Percentiles rank a stretch among this genome's conserved stretches.
These are phyloP conservation scores for Trypanosoma platydactyli DNA, from an alignment of 208 protist species.

Conservation along the genomic window DNA sequence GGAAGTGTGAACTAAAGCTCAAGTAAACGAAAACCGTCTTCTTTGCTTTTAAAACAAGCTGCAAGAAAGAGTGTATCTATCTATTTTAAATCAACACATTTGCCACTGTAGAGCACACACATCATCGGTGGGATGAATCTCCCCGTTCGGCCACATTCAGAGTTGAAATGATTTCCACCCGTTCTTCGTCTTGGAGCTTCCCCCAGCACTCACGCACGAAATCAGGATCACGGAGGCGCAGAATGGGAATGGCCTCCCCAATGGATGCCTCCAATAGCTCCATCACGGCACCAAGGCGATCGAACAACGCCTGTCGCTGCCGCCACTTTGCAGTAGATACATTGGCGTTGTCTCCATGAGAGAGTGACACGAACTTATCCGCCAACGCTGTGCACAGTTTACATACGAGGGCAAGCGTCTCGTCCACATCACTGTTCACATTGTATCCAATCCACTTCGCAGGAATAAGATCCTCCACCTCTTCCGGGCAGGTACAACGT, in stretches of 20 bases:
- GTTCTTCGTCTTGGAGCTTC: conserved; percentile 84
- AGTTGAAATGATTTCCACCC: conserved; percentile 75
- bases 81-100: neutral
- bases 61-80: conserved; percentile 16
- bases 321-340: conserved; percentile 87
- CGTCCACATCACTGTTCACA: conserved; percentile 78
- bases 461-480: conserved; percentile 84
- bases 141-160: conserved; percentile 44
- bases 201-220: conserved; percentile 84
- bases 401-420: conserved; percentile 85
- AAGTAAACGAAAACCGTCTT: neutral
- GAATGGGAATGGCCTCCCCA: conserved; percentile 83
- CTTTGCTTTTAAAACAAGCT: neutral
- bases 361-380: conserved; percentile 78
- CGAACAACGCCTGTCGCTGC: conserved; percentile 75
- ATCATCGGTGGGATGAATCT: conserved; percentile 8
- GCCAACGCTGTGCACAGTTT: conserved; percentile 88
- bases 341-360: conserved; percentile 70
- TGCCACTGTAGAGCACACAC: neutral
- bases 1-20: no score
- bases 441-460: conserved; percentile 89
- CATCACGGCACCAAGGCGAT: conserved; percentile 81
- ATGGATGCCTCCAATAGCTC: conserved; percentile 87
- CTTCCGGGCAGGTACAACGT: conserved; percentile 75
- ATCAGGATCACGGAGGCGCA: conserved; percentile 72